Base-by-base conservation (phyloP, 75 land plant species). In the Picea sitchensis region DNA sequence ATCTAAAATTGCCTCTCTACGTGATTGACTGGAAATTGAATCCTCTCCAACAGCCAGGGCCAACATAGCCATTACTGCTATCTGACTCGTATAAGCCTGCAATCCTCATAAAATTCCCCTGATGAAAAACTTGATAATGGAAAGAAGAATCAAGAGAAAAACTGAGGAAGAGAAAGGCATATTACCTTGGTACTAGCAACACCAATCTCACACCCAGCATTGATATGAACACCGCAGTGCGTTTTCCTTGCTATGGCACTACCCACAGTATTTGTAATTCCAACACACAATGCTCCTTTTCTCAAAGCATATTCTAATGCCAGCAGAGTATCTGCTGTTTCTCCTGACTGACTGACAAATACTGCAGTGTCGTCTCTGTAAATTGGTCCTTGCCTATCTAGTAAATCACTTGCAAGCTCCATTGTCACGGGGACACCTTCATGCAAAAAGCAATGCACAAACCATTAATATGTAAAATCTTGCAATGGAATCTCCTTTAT, bases 311-410 rank as follows among this genome's bases (percentile, higher is more conserved):
- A 97, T 26, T 95, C 90, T 20, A 97, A 75, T 21, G 99, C 99
- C 60, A 79, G 87, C 11, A 97, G 79, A 32, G 99, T 97, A 72
- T 97, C 99, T 57, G 99, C 99, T 76, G 99, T 97, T 84, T 97
- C 99, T 83, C 99, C 99, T 62, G 99, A 97, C 76, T 97, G 98
- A 78, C 99, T 97, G 17, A 97, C 99, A 89, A 95, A 97, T 61
- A 97, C 84, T 6, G 98, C 93, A 18, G 99, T 97, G 76, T 97
- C 99, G 79, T 97, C 99, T 83, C 98, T 87, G 78, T 95, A 97
- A 6, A 97, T 91, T 23, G 95, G 99, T 9, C 95, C 99, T 81
- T 92, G 94, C 76, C 99, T 83, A 81, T 97, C 99, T 34, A 95
- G 69, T 79, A 97, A 78, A 80, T 97, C 99, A 86, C 99, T 97